phyloP scores from a whole-genome alignment of 768 basidiomycete genomes.

The Austroboletus festivus region DNA sequence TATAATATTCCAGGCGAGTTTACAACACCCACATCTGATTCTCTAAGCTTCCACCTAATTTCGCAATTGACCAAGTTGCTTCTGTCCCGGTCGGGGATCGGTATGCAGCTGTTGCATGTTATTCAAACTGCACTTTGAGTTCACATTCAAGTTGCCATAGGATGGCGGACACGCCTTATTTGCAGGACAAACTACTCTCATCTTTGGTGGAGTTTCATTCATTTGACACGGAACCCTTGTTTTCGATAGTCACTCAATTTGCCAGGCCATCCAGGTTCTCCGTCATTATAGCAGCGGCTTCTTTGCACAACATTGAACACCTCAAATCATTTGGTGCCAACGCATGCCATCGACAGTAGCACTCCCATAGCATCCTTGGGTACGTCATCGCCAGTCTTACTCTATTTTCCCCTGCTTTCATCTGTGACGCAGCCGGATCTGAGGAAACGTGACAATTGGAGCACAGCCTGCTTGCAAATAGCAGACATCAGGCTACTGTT shows the following conservation, averaged over 20 bases:
- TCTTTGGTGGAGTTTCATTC: conserved; percentile 31
- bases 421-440: conserved; percentile 24
- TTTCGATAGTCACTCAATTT: conserved; percentile 25
- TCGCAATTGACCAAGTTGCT: conserved; percentile 35
- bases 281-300: conserved; percentile 35
- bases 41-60: conserved; percentile 27
- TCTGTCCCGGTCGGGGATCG: conserved; percentile 32
- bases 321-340: conserved; percentile 34
- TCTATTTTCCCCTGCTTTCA: background rate
- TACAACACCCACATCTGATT: background rate
- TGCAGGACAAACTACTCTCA: conserved; percentile 27
- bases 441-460: conserved; percentile 30
- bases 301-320: conserved; percentile 26
- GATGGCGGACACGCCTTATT: conserved; percentile 25
- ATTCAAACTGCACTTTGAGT: conserved; percentile 18
- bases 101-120: conserved; percentile 34
- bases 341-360: conserved; percentile 31
- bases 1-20: conserved; percentile 8
- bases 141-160: conserved; percentile 27
- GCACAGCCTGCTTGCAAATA: no score
- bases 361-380: conserved; percentile 2
- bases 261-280: conserved; percentile 29
- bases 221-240: background rate
- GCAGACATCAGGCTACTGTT: no score
- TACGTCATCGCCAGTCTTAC: background rate